These are phyloP conservation scores for Amanita brunnescens DNA, from an alignment of 768 basidiomycete species.

Conservation along the genomic window DNA sequence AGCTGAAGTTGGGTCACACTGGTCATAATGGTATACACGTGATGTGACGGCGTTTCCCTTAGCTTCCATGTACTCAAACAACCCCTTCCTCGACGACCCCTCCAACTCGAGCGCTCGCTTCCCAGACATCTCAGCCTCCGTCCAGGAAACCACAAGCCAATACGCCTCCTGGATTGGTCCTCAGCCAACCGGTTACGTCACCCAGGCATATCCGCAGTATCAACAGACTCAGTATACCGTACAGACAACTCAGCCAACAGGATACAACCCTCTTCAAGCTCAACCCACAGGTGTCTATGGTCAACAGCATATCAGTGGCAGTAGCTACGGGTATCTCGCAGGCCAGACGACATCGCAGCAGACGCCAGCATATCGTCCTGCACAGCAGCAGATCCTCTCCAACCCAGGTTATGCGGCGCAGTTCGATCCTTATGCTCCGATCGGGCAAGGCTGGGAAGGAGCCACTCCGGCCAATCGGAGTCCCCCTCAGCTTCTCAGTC, in stretches of 20 bases:
- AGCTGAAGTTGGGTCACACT: too few relatives aligned
- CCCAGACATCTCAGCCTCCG: constrained; percentile 46
- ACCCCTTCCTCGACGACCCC: constrained; percentile 58
- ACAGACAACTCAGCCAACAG: constrained; percentile 5
- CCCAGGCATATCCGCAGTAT: constrained; percentile 27
- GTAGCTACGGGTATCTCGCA: constrained; percentile 30
- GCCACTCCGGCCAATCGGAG: constrained; percentile 13
- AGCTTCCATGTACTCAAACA: constrained; percentile 44
- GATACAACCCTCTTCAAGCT: constrained; percentile 17
- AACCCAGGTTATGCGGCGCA: constrained; percentile 40
- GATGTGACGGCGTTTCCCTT: constrained; percentile 2
- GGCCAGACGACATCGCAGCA: constrained; percentile 20
- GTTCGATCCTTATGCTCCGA: constrained; percentile 44
- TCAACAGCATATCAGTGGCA: constrained; percentile 39
- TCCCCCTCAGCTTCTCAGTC: constrained; percentile 10
- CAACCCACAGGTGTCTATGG: constrained; percentile 51
- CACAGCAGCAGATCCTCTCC: constrained; percentile 38
- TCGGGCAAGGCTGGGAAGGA: constrained; percentile 35
- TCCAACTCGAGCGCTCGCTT: constrained; percentile 43
- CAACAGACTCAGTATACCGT: constrained; percentile 3
- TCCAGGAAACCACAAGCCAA: constrained; percentile 16
- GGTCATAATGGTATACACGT: too few relatives aligned
- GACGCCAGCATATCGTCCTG: constrained; percentile 29
- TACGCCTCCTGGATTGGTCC: constrained; percentile 29
- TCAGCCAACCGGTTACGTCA: constrained; percentile 11